Base-by-base conservation (phyloP, 768 basidiomycete species). In the Rubroboletus satanas region DNA sequence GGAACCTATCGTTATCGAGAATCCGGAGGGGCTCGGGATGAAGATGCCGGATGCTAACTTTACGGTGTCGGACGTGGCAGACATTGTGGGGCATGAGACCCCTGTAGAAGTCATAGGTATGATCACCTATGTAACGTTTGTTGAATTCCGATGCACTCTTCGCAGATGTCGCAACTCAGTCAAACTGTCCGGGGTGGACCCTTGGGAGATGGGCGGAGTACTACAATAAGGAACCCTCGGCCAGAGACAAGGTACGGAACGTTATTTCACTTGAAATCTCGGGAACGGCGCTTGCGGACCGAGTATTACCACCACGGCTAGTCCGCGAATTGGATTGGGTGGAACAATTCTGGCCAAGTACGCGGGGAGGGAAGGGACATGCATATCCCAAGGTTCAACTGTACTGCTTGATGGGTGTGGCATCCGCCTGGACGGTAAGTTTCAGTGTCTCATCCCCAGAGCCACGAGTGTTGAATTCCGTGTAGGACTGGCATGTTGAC, bases 321-420 rank as follows among this genome's bases (percentile, higher is more conserved):
- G 89, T 91, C 36, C 79, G 90, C 49, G 91, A 98, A 52, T 69
- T 98, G 60, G 97, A 98, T 64, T 99, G 96, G 96, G 96, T 98
- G 7, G 93, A 97, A 68, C 90, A 88, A 56, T 91, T 86, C 69
- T 99, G 96, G 96, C 94, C 94, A 0, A 79, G 78, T 53, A 83
- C 83, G 45, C 81, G 83, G 62, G 88, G 84, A 68, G 84, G 84
- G 36, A 83, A 83, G 62, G 84, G 86, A 0, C 81, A 90, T 54
- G 64, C 79, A 49, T 94, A 89, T 66, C 96, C 96, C 7, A 96
- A 96, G 65, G 96, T 99, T 2, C 93, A 96, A 65, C 70, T 96
- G 48, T 99, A 99, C 69, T 98, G 96, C 65, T 75, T 99, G 54
- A 99, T 99, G 97, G 91, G 93, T 33, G 93, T 96, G 21, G 86